A percentile compares a stretch with the other conserved stretches of the same genome.
phyloP scores from a whole-genome alignment of 2,329 filamentous ascomycete genomes.

The Pseudogymnoascus sp. region DNA sequence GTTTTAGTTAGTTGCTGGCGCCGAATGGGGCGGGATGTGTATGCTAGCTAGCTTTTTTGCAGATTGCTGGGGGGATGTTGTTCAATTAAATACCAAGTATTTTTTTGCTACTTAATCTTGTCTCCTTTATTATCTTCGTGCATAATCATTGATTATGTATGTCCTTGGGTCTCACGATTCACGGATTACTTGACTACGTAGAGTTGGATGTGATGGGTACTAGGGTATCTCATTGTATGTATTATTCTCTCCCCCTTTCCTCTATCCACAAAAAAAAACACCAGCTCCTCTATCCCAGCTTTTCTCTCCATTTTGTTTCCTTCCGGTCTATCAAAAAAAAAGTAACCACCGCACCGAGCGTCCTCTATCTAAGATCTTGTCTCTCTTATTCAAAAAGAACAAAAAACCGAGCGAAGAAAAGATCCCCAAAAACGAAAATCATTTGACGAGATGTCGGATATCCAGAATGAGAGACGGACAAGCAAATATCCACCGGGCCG shows the following conservation, averaged over 20 bases:
- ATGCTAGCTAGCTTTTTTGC: constrained; percentile 1
- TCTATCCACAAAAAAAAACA: background rate
- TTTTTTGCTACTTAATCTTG: background rate
- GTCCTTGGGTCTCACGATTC: background rate
- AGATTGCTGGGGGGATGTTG: constrained; percentile 1
- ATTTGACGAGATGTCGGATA: background rate
- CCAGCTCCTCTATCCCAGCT: background rate
- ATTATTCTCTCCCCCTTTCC: background rate
- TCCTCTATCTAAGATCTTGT: background rate
- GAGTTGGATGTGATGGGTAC: background rate
- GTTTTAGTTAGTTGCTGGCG: background rate
- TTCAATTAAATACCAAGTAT: background rate
- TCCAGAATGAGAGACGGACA: background rate
- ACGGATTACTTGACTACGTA: background rate
- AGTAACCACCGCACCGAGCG: background rate
- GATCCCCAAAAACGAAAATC: background rate
- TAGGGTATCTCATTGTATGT: constrained; percentile 8
- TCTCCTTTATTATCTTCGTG: background rate
- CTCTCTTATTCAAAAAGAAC: background rate
- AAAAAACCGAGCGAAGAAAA: background rate
- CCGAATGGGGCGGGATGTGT: background rate
- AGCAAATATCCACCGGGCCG: background rate
- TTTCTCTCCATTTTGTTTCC: background rate
- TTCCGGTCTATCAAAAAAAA: background rate
- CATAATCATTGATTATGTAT: background rate